A percentile compares a stretch with the other conserved stretches of the same genome.
Conservation (phyloP, 331 rosid species). For the Quercus lobata region DNA sequence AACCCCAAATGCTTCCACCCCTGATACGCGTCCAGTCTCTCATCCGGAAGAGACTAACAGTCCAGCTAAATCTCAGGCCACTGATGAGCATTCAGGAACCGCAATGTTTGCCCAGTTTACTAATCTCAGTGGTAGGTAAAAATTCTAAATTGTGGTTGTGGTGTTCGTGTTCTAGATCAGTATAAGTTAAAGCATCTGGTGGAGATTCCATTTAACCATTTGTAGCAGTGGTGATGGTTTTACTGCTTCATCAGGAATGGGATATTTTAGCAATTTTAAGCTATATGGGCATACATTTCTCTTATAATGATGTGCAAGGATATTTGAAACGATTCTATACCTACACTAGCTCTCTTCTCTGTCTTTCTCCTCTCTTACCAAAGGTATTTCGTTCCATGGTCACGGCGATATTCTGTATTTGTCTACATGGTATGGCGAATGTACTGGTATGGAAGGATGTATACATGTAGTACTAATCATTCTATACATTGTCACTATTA, state of each 20-base stretch:
- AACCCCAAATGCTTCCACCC: constrained; percentile 2
- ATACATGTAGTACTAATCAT: constrained; percentile 22
- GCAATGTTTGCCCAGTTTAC: constrained; percentile 58
- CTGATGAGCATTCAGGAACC: constrained; percentile 64
- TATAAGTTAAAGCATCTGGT: neutral
- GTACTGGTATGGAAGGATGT: constrained; percentile 12
- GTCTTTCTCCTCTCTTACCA: neutral
- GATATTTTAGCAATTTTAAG: neutral
- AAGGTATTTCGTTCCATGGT: constrained; percentile 10
- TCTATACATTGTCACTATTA: constrained; percentile 26
- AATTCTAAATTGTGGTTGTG: neutral
- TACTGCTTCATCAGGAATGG: neutral
- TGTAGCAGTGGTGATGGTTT: neutral
- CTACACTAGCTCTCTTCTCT: neutral
- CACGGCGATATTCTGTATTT: neutral
- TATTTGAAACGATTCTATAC: neutral
- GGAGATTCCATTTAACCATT: neutral
- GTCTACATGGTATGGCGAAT: constrained; percentile 13
- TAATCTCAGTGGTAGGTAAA: constrained; percentile 63
- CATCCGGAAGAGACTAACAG: constrained; percentile 14
- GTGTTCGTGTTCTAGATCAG: neutral
- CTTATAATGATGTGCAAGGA: constrained; percentile 13
- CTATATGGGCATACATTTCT: neutral
- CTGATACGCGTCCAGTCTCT: neutral
- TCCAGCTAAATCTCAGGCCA: constrained; percentile 18